phyloP scores from a whole-genome alignment of 2,329 filamentous ascomycete species.

The Phialophora chinensis region DNA sequence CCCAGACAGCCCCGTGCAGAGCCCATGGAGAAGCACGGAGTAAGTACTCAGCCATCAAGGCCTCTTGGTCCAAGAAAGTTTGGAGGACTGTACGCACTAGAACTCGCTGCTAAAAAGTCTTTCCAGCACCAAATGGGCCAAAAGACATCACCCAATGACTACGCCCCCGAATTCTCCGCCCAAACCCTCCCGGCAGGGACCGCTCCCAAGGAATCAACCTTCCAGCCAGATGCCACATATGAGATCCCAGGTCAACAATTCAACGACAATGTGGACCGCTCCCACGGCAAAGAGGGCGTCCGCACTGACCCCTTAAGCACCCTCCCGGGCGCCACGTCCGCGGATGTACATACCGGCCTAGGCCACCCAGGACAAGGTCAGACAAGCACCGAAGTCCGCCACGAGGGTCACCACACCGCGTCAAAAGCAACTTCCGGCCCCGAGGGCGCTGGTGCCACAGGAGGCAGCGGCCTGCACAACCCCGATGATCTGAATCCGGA shows the following conservation, averaged over 20 bases:
- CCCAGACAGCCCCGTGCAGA: constrained; percentile 58
- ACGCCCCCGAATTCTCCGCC: constrained; percentile 69
- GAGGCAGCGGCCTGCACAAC: constrained; percentile 27
- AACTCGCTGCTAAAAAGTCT: background rate
- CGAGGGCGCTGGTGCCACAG: constrained; percentile 49
- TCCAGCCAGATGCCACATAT: constrained; percentile 37
- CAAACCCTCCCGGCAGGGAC: constrained; percentile 67
- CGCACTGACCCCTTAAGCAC: constrained; percentile 55
- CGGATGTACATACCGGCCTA: constrained; percentile 59
- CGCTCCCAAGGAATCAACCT: constrained; percentile 61
- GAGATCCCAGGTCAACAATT: constrained; percentile 49
- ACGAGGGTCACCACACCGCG: constrained; percentile 52
- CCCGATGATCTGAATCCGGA: constrained; percentile 26
- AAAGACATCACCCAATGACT: constrained; percentile 59
- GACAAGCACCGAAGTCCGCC: constrained; percentile 54
- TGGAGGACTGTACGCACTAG: background rate
- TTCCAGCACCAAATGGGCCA: constrained; percentile 68
- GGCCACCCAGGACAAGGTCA: constrained; percentile 60
- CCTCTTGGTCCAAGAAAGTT: constrained; percentile 16
- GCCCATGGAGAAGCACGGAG: constrained; percentile 61
- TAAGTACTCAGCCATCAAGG: constrained; percentile 46
- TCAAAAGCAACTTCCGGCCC: constrained; percentile 52
- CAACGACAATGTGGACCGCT: constrained; percentile 48
- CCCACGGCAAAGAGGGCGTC: constrained; percentile 50
- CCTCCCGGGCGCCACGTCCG: constrained; percentile 59